phyloP scores from a whole-genome alignment of 305 asterid genomes.

The Rubia balearica region DNA sequence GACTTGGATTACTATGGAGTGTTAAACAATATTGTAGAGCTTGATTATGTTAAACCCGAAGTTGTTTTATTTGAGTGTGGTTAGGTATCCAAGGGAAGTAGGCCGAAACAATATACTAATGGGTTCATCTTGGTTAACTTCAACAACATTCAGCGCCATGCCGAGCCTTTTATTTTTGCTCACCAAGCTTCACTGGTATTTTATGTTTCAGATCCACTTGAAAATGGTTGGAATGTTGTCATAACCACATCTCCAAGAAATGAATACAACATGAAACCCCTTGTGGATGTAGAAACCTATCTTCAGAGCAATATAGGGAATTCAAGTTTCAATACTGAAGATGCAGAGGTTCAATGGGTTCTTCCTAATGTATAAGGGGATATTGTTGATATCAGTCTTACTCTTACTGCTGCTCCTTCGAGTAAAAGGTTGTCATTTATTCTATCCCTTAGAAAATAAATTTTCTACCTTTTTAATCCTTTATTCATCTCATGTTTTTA shows the following conservation, averaged over 20 bases:
- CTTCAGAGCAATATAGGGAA: neutral
- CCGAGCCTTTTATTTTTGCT: conserved; percentile 20
- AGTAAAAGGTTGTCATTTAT: too few species aligned
- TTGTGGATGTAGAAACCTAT: neutral
- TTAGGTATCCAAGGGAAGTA: conserved; percentile 8
- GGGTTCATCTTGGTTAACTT: conserved; percentile 14
- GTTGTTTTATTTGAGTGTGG: conserved; percentile 11
- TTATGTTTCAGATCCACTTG: conserved; percentile 17
- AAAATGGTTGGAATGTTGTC: neutral
- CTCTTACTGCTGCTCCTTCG: too few species aligned
- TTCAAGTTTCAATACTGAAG: neutral
- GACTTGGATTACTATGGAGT: too few species aligned
- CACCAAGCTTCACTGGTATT: conserved; percentile 22
- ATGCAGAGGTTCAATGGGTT: neutral
- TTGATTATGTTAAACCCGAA: too few species aligned
- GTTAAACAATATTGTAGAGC: too few species aligned
- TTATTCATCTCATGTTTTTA: too few species aligned
- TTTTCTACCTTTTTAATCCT: too few species aligned
- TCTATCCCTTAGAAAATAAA: too few species aligned
- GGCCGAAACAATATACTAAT: conserved; percentile 14
- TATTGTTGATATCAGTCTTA: too few species aligned
- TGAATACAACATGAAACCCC: neutral
- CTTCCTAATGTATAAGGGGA: neutral
- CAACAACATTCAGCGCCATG: conserved; percentile 11
- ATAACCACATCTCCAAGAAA: neutral